These are phyloP conservation scores for Pythium guiyangense DNA, from an alignment of 352 stramenopile species.

Conservation along the genomic window DNA sequence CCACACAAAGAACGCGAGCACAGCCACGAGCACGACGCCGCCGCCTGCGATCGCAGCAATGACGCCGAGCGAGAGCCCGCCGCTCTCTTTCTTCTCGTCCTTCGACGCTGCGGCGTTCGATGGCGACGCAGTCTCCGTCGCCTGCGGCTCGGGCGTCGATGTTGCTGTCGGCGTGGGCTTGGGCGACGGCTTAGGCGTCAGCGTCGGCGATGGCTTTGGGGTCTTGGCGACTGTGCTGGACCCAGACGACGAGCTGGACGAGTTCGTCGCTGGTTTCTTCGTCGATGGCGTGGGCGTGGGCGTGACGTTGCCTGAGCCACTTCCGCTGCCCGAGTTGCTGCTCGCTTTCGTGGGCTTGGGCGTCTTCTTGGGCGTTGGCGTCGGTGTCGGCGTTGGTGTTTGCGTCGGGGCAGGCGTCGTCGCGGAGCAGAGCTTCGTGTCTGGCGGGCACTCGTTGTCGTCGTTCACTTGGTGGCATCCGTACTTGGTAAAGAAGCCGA, in stretches of 20 bases:
- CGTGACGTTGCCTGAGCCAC: constrained; percentile 12
- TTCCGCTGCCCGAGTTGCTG: constrained; percentile 16
- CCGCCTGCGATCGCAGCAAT: constrained; percentile 45
- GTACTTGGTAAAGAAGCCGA: constrained; percentile 29
- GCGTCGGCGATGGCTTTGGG: constrained; percentile 19
- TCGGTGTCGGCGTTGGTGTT: constrained; percentile 14
- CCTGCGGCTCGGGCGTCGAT: constrained; percentile 10
- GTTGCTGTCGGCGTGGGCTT: constrained; percentile 16
- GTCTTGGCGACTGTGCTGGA: constrained; percentile 17
- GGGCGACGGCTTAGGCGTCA: constrained; percentile 23
- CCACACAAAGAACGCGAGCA: constrained; percentile 56
- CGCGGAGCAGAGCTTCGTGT: constrained; percentile 31
- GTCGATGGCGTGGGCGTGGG: constrained; percentile 1
- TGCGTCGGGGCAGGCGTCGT: neutral
- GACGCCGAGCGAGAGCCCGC: constrained; percentile 31
- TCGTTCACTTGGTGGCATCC: constrained; percentile 36
- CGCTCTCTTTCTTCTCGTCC: constrained; percentile 7
- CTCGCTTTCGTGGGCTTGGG: constrained; percentile 11
- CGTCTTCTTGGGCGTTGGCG: constrained; percentile 21
- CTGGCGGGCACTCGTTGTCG: constrained; percentile 28
- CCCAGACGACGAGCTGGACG: constrained; percentile 18
- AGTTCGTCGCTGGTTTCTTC: constrained; percentile 10
- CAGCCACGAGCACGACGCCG: constrained; percentile 33
- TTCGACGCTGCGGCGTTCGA: constrained; percentile 29
- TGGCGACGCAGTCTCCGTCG: constrained; percentile 14